Conservation (phyloP, 2,329 filamentous ascomycete genomes). For the Niveomyces coronatus region DNA sequence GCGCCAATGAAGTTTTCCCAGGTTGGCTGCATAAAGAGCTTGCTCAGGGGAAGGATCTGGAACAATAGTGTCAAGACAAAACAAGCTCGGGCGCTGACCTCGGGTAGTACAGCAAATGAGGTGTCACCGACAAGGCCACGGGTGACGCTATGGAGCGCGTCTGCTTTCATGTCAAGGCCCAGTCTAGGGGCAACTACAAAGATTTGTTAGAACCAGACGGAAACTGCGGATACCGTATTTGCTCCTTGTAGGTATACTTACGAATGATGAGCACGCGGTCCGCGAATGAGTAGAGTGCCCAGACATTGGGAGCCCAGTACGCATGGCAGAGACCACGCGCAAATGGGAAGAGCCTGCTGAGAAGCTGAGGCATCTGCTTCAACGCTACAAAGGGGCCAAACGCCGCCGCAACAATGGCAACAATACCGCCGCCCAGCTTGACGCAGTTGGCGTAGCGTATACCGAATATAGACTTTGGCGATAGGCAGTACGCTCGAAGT, state of each 20-base stretch:
- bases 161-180: slow-evolving; percentile 59
- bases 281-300: slow-evolving; percentile 90
- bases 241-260: slow-evolving; percentile 36
- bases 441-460: slow-evolving; percentile 69
- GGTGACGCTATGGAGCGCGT: slow-evolving; percentile 80
- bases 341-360: slow-evolving; percentile 85
- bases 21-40: slow-evolving; percentile 68
- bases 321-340: slow-evolving; percentile 89
- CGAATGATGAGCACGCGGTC: slow-evolving; percentile 75
- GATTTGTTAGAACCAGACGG: background rate
- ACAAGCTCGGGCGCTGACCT: slow-evolving; percentile 69
- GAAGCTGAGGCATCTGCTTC: slow-evolving; percentile 74
- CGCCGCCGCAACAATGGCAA: slow-evolving; percentile 62
- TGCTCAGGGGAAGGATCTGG: slow-evolving; percentile 68
- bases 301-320: slow-evolving; percentile 96
- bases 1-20: slow-evolving; percentile 88
- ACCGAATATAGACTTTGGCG: slow-evolving; percentile 62
- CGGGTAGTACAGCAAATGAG: slow-evolving; percentile 83
- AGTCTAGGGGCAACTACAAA: slow-evolving; percentile 68
- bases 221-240: slow-evolving; percentile 9
- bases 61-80: slow-evolving; percentile 76
- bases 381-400: slow-evolving; percentile 82
- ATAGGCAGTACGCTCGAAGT: slow-evolving; percentile 80
- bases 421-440: slow-evolving; percentile 69
- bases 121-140: slow-evolving; percentile 89